Percentiles rank a stretch among this genome's conserved stretches.
These are phyloP conservation scores for Rhizopus arrhizus DNA, from an alignment of 371 early-diverging fungal genomes.

Conservation along the genomic window DNA sequence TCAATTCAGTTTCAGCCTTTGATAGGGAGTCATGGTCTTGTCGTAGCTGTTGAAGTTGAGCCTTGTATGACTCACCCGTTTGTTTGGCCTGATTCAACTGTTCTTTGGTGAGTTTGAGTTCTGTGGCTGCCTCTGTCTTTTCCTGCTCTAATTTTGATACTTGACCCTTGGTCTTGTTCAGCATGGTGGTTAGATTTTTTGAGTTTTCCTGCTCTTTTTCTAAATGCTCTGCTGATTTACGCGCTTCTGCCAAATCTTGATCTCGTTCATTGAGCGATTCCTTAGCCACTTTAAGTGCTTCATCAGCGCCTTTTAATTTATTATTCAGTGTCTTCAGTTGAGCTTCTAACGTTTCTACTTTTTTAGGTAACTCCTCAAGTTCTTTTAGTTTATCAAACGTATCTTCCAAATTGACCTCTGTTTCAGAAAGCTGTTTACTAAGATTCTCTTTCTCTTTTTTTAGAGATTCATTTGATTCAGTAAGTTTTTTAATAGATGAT, in stretches of 20 bases:
- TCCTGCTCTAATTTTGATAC: slow-evolving; percentile 63
- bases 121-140: slow-evolving; percentile 55
- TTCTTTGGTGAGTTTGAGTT: slow-evolving; percentile 40
- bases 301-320: slow-evolving; percentile 55
- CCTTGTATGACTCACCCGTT: slow-evolving; percentile 9
- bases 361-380: slow-evolving; percentile 1
- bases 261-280: slow-evolving; percentile 60
- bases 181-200: slow-evolving; percentile 50
- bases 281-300: slow-evolving; percentile 56
- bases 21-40: slow-evolving; percentile 13
- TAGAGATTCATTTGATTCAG: slow-evolving; percentile 61
- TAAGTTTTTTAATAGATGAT: neutral
- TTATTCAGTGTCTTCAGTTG: slow-evolving; percentile 33
- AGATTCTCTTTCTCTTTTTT: slow-evolving; percentile 59
- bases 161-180: slow-evolving; percentile 62
- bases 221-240: slow-evolving; percentile 52
- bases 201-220: slow-evolving; percentile 57
- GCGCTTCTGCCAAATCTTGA: slow-evolving; percentile 51
- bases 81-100: slow-evolving; percentile 16
- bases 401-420: slow-evolving; percentile 19
- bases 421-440: slow-evolving; percentile 22
- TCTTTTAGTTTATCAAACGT: slow-evolving; percentile 21
- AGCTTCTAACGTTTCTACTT: slow-evolving; percentile 10
- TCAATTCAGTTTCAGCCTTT: slow-evolving; percentile 26
- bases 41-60: slow-evolving; percentile 9